Percentiles rank a stretch among this genome's conserved stretches.
phyloP scores from a whole-genome alignment of 495 filamentous ascomycete species.

The Cenococcum geophilum region DNA sequence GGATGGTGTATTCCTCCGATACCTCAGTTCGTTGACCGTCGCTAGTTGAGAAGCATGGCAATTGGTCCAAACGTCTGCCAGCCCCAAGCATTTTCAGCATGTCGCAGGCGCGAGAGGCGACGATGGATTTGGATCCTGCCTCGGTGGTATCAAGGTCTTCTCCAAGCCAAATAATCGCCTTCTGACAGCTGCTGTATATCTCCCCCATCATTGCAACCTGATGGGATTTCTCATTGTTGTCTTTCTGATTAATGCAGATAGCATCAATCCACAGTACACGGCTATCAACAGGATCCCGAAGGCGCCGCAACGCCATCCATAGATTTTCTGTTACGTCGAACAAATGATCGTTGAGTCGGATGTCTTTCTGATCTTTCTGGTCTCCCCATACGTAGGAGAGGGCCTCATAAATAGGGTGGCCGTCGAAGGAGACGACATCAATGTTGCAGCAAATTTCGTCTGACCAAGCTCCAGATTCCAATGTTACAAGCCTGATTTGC shows the following conservation, averaged over 20 bases:
- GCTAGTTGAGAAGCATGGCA: not conserved
- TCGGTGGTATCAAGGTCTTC: not conserved
- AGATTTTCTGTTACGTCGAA: not conserved
- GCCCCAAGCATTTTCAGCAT: not conserved
- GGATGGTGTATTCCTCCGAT: not conserved
- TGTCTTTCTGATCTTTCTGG: not conserved
- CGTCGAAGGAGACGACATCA: not conserved
- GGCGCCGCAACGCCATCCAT: not conserved
- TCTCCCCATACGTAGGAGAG: conserved; percentile 5
- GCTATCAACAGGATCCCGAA: not conserved
- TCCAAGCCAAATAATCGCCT: not conserved
- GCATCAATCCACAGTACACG: too few relatives aligned
- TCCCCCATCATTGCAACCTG: conserved; percentile 4
- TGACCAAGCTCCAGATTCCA: not conserved
- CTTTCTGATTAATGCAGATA: conserved; percentile 4
- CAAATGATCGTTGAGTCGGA: not conserved
- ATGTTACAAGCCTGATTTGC: not conserved
- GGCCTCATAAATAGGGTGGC: conserved; percentile 2
- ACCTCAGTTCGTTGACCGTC: not conserved
- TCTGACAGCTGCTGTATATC: not conserved
- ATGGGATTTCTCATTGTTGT: not conserved
- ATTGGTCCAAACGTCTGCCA: not conserved
- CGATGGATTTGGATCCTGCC: not conserved
- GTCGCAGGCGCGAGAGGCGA: not conserved
- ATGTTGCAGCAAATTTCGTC: not conserved